Evolutionary conservation across 2,329 filamentous ascomycete genomes (phyloP).

Genomic region (Stylonectria norvegica): DNA sequence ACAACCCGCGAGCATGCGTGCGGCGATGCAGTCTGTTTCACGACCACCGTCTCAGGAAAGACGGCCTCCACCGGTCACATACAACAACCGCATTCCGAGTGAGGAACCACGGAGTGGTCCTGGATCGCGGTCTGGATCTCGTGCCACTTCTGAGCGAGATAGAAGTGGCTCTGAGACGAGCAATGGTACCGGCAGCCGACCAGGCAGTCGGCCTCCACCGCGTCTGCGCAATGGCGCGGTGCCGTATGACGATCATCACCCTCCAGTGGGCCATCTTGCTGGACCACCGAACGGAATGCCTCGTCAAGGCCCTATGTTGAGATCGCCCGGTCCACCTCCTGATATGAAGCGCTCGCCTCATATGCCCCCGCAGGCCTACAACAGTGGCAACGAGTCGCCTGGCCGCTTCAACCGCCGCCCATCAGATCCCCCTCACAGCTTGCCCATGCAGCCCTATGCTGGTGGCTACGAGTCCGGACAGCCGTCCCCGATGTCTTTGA

Average conservation of each 20-base stretch:
- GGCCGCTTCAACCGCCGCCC: constrained; percentile 20
- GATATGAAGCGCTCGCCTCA: constrained; percentile 43
- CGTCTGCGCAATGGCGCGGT: constrained; percentile 38
- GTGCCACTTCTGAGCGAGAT: constrained; percentile 43
- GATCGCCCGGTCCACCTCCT: constrained; percentile 46
- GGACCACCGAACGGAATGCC: constrained; percentile 25
- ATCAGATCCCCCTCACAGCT: constrained; percentile 15
- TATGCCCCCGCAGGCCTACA: constrained; percentile 43
- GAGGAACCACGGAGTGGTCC: constrained; percentile 38
- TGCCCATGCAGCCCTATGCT: constrained; percentile 16
- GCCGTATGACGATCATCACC: constrained; percentile 36
- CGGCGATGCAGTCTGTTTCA: constrained; percentile 23
- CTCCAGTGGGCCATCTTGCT: constrained; percentile 19
- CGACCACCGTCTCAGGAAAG: constrained; percentile 44
- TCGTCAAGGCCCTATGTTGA: constrained; percentile 33
- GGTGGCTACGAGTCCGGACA: constrained; percentile 40
- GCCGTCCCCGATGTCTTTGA: constrained; percentile 44
- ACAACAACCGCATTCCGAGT: constrained; percentile 45
- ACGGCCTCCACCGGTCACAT: constrained; percentile 42
- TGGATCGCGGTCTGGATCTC: constrained; percentile 28
- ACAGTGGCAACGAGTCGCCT: constrained; percentile 15
- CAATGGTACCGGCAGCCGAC: constrained; percentile 39
- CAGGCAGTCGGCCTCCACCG: constrained; percentile 39
- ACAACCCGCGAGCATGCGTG: constrained; percentile 23
- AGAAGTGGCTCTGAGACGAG: constrained; percentile 56